These are phyloP conservation scores for Aspergillus sp. DNA, from an alignment of 2,329 filamentous ascomycete genomes.

Conservation along the genomic window DNA sequence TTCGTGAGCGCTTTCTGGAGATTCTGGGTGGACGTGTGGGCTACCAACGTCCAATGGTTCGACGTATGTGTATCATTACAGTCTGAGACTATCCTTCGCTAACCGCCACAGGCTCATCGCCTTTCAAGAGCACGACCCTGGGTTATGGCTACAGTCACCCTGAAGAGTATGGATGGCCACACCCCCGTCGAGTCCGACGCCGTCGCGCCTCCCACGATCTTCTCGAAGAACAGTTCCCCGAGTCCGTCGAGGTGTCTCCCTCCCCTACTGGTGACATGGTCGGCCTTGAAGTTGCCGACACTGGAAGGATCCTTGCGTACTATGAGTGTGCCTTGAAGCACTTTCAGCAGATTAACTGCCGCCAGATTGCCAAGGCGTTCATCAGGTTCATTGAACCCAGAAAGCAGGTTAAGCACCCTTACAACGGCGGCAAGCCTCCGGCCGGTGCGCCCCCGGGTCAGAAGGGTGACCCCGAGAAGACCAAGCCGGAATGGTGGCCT, in stretches of 20 bases:
- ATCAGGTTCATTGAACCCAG: slow-evolving; percentile 41
- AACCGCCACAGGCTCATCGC: slow-evolving; percentile 4
- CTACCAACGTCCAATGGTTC: slow-evolving; percentile 18
- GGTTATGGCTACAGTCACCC: slow-evolving; percentile 9
- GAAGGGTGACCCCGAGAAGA: slow-evolving; percentile 36
- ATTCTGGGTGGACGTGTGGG: slow-evolving; percentile 24
- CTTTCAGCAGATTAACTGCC: slow-evolving; percentile 41
- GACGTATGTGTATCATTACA: slow-evolving; percentile 18
- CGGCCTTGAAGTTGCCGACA: slow-evolving; percentile 32
- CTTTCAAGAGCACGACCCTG: slow-evolving; percentile 12
- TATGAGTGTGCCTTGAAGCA: slow-evolving; percentile 35
- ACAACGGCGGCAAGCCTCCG: slow-evolving; percentile 38
- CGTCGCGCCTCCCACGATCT: slow-evolving; percentile 17
- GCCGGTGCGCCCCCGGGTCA: slow-evolving; percentile 28
- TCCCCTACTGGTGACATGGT: slow-evolving; percentile 19
- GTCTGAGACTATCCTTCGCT: not conserved
- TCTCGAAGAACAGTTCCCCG: slow-evolving; percentile 13
- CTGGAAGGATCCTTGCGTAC: slow-evolving; percentile 29
- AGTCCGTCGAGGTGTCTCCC: slow-evolving; percentile 16
- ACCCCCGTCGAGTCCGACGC: slow-evolving; percentile 22
- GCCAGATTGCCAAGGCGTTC: slow-evolving; percentile 38
- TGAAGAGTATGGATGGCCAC: slow-evolving; percentile 4
- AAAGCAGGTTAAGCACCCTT: slow-evolving; percentile 42
- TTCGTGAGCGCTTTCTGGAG: slow-evolving; percentile 29
- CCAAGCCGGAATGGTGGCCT: slow-evolving; percentile 41